Conservation (phyloP, 164 flowering plant genomes). For the Vitis rupestris region DNA sequence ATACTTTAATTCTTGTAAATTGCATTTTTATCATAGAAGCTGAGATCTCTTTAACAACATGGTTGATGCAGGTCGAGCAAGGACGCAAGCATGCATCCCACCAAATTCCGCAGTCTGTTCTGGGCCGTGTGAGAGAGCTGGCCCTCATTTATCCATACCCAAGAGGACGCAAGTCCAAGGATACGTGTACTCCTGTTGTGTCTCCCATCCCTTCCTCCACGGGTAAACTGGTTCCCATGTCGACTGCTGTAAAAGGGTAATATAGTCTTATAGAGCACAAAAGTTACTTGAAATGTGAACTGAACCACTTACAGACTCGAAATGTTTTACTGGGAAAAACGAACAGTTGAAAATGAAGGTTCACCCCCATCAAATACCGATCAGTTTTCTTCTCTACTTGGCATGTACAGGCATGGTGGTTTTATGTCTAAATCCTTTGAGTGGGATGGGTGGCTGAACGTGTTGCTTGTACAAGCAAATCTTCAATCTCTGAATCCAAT, state of each 20-base stretch:
- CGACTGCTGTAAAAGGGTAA: slow-evolving; percentile 5
- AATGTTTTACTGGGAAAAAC: no score
- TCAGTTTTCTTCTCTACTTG: no score
- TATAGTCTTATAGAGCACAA: no score
- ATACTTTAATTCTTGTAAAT: neutral
- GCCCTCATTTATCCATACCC: slow-evolving; percentile 55
- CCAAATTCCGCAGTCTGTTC: slow-evolving; percentile 44
- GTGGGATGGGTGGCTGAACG: no score
- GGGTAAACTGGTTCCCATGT: neutral
- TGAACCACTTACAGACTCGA: no score
- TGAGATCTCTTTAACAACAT: neutral
- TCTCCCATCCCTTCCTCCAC: slow-evolving; percentile 3
- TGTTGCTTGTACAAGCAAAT: no score
- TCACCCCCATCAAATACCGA: no score
- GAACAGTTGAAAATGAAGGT: no score
- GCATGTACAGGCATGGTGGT: no score
- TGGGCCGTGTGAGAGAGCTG: slow-evolving; percentile 55
- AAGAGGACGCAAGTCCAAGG: slow-evolving; percentile 19
- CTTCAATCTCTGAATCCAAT: no score
- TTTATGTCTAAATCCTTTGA: no score
- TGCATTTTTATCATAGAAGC: neutral
- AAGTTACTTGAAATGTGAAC: no score
- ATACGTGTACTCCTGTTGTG: neutral
- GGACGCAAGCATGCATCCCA: slow-evolving; percentile 34
- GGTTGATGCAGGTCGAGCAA: slow-evolving; percentile 42